Evolutionary conservation across 2,329 filamentous ascomycete genomes (phyloP), one percentile per base, ranked within the genome.

Genomic region (Cladophialophora psammophila): DNA sequence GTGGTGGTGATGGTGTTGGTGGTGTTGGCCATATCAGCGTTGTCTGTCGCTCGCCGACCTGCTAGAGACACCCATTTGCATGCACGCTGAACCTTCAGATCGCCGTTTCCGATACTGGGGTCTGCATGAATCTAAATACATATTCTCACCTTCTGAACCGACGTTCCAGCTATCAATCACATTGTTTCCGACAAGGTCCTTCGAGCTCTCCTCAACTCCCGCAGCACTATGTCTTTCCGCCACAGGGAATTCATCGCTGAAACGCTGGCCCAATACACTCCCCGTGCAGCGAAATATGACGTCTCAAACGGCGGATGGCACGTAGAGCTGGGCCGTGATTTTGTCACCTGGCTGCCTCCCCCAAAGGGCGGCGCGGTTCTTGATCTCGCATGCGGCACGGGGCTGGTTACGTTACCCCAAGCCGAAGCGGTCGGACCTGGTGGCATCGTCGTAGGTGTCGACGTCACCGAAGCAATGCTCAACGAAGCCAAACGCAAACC

Each of bases 361-460:
- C 52, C 72, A 52, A 74, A 76, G n/a, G 80, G 79, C 40, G 76
- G 81, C 45, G 63, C 76, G n/a, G 71, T 83, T 32, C 76, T 83
- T n/a, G 81, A 83, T 63, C 74, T 83, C 15, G 81, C 81, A 6
- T 82, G 80, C 67, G 80, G 81, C 5, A 83, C 81, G 5, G 81
- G 81, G 5, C 75, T 82, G 0, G 73, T 82, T 20, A 78, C 77
- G 0, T 77, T 81, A 67, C 74, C 76, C 7, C 78, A 77, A 38
- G 75, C 78, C 9, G 72, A 79, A n/a, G 74, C 70, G 5, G 78
- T 82, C 5, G 80, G 80, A 0, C 65, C 76, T 10, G 64, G 70
- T 7, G 80, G 80, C 9, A 60, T 68, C 7, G 78, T 83, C 0
- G 62, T 79, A 9, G 81, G 80, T 15, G 70, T 83, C 38, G 81